Evolutionary conservation across 2,329 filamentous ascomycete species (phyloP), one percentile per base, ranked within the genome.

Genomic region (Beauveria brongniartii): DNA sequence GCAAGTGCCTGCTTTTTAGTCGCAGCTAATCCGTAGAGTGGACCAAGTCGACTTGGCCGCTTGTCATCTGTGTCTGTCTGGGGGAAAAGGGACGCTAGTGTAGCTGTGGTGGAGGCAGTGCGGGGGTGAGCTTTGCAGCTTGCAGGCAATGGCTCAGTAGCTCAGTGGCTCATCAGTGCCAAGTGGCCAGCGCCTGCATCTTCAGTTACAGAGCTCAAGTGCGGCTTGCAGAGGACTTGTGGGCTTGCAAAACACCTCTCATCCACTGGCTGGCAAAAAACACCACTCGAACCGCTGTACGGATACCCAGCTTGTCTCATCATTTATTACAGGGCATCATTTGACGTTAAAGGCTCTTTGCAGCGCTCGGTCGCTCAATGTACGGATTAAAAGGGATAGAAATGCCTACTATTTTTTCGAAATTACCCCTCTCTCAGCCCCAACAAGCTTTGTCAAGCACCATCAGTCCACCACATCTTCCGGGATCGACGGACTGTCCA

Each of bases 71-170:
- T 37, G 44, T 44, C 48, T 30, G 56, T 59, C 56, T 59, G 56
- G 56, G 56, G 56, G 48, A 53, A 52, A 20, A 37, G 10, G 40
- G 40, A 37, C 48, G 56, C 56, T 59, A 59, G 24, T 2, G 56
- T 20, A 59, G 56, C 56, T 59, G 8, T 59, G 40, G 56, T 59
- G 56, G 56, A 44, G 48, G 47, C 48, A n/a, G 7, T 59, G 56
- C 56, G 56, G 56, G 56, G 54, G 30, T 14, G 16, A 52, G 50
- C 9, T 24, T 22, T 40, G 28, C 48, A 30, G 6, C 47, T 12
- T 26, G 47, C 22, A 16, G 24, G 8, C 26, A 51, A 20, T 50
- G 14, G 47, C 47, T 34, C 46, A 24, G 46, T 5, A 20, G 18
- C 8, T 10, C 48, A 28, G 46, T 20, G 46, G 20, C 43, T 20